Percentiles rank a stretch among this genome's conserved stretches.
These are phyloP conservation scores for Hypsizygus ulmarius DNA, from an alignment of 1,284 basidiomycete genomes.

Conservation along the genomic window DNA sequence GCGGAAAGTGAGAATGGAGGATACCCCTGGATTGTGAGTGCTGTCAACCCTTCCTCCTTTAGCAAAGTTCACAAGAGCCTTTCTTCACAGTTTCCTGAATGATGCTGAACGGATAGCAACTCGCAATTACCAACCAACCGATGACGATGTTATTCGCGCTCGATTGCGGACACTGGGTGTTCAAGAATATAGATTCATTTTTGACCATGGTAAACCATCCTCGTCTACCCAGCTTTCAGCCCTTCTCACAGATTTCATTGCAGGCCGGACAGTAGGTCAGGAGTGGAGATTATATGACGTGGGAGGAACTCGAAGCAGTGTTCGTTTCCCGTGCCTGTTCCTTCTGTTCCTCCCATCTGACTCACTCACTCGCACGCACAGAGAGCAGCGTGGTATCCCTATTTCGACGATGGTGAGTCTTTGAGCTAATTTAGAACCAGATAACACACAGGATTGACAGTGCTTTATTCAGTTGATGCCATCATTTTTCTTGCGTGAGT, in stretches of 20 bases:
- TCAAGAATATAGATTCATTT: constrained; percentile 67
- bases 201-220: constrained; percentile 55
- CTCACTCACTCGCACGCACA: constrained; percentile 25
- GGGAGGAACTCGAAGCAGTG: constrained; percentile 66
- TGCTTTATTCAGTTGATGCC: constrained; percentile 45
- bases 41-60: not conserved
- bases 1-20: constrained; percentile 54
- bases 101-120: constrained; percentile 64
- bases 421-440: constrained; percentile 3
- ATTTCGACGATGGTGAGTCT: constrained; percentile 58
- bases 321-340: constrained; percentile 31
- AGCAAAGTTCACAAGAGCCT: too few species aligned
- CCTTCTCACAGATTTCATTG: constrained; percentile 5
- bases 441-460: constrained; percentile 2
- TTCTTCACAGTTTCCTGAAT: constrained; percentile 48
- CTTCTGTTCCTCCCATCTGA: constrained; percentile 6
- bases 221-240: not conserved
- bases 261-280: constrained; percentile 47
- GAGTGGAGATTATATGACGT: constrained; percentile 75
- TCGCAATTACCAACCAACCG: constrained; percentile 59
- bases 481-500: constrained; percentile 69
- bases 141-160: constrained; percentile 70
- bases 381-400: constrained; percentile 71
- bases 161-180: constrained; percentile 70
- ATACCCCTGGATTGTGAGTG: constrained; percentile 69